These are phyloP conservation scores for Blastobotrys apis DNA, from an alignment of 1,139 yeast genomes.

Conservation along the genomic window DNA sequence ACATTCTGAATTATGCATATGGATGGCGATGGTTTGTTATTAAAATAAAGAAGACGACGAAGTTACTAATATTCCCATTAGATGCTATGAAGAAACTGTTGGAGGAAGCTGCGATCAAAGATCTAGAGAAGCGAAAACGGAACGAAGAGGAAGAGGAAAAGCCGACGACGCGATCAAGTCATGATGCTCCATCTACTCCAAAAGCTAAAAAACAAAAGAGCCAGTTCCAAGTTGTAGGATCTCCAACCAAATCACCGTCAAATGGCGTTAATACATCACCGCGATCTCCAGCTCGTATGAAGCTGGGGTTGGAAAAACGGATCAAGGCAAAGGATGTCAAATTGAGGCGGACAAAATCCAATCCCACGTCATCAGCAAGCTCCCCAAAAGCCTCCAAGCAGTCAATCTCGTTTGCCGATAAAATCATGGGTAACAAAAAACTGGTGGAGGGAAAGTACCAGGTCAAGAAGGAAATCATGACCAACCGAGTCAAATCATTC, in stretches of 20 bases:
- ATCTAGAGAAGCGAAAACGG: neutral
- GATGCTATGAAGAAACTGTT: neutral
- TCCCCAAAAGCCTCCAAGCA: neutral
- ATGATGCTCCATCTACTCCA: neutral
- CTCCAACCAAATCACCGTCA: too few species aligned
- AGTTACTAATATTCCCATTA: neutral
- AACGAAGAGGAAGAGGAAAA: neutral
- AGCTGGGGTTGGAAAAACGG: slow-evolving; percentile 19
- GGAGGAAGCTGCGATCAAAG: neutral
- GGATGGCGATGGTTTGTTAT: too few species aligned
- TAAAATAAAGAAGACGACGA: neutral
- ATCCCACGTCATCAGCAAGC: slow-evolving; percentile 2
- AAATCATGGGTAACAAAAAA: slow-evolving; percentile 1
- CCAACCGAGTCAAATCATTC: slow-evolving; percentile 15
- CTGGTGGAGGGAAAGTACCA: neutral
- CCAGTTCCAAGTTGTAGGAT: neutral
- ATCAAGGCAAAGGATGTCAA: slow-evolving; percentile 19
- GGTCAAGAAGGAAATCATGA: slow-evolving; percentile 7
- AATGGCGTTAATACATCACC: neutral
- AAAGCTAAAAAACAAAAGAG: neutral
- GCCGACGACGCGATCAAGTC: neutral
- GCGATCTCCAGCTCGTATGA: slow-evolving; percentile 18
- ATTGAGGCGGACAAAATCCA: too few species aligned
- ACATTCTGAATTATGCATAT: too few species aligned
- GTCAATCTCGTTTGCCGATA: slow-evolving; percentile 11